Evolutionary conservation across 1,139 yeast species (phyloP).

Genomic region (Hansenula sp.): DNA sequence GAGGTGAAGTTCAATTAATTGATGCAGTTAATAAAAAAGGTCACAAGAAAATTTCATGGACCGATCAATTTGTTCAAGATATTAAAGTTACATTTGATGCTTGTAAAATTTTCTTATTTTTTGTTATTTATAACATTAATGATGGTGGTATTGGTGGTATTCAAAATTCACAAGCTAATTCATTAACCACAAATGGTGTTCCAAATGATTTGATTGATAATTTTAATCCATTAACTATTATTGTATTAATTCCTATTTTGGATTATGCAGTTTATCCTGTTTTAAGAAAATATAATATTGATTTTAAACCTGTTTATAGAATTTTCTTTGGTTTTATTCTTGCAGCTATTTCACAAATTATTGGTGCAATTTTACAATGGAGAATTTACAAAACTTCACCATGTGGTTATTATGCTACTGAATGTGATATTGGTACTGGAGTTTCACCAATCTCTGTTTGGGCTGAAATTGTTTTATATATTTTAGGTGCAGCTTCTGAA

Average conservation of each 20-base stretch:
- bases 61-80: constrained; percentile 53
- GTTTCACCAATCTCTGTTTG: constrained; percentile 48
- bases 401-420: constrained; percentile 45
- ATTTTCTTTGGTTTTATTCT: constrained; percentile 70
- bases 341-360: constrained; percentile 63
- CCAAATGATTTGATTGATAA: constrained; percentile 66
- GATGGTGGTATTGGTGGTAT: constrained; percentile 60
- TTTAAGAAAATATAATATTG: constrained; percentile 46
- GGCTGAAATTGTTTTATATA: constrained; percentile 44
- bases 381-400: constrained; percentile 67
- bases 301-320: constrained; percentile 64
- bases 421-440: constrained; percentile 34
- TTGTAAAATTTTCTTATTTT: constrained; percentile 55
- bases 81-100: constrained; percentile 50
- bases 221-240: constrained; percentile 60
- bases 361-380: constrained; percentile 76
- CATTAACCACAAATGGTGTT: constrained; percentile 57
- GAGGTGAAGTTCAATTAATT: constrained; percentile 11
- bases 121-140: constrained; percentile 52
- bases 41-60: constrained; percentile 28
- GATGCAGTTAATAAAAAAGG: constrained; percentile 25
- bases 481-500: constrained; percentile 57
- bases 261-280: constrained; percentile 52
- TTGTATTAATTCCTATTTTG: constrained; percentile 55
- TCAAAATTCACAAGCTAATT: constrained; percentile 58